Evolutionary conservation across 768 basidiomycete species (phyloP).

Genomic region (Mycena epipterygia): DNA sequence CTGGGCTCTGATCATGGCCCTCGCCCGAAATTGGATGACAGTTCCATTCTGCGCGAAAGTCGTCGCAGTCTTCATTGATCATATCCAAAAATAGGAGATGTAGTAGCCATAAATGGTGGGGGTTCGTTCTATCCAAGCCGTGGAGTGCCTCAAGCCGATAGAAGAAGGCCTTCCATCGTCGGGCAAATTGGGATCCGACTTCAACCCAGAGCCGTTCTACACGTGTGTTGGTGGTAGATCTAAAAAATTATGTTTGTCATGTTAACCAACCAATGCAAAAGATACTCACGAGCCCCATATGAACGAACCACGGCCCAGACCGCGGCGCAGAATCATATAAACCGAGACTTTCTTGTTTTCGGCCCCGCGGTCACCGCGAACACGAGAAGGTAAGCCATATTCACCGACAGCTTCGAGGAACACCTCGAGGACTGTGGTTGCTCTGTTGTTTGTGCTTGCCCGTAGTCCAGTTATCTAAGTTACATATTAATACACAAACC

Average conservation of each 20-base stretch:
- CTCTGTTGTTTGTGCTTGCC: constrained; percentile 33
- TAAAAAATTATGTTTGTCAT: not conserved
- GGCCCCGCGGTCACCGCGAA: constrained; percentile 41
- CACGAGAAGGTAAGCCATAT: constrained; percentile 34
- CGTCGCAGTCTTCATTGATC: constrained; percentile 19
- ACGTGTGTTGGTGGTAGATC: constrained; percentile 11
- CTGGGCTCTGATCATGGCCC: no score
- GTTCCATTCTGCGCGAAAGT: no score
- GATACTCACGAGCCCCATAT: constrained; percentile 22
- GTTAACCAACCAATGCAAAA: no score
- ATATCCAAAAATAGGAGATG: constrained; percentile 13
- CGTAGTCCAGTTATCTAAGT: constrained; percentile 28
- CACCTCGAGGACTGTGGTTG: constrained; percentile 19
- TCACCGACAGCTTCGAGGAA: constrained; percentile 18
- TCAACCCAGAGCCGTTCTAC: constrained; percentile 31
- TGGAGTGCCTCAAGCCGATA: constrained; percentile 22
- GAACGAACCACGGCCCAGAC: constrained; percentile 34
- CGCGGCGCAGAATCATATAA: constrained; percentile 42
- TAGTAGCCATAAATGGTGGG: no score
- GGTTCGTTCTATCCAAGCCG: constrained; percentile 2
- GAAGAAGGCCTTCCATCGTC: no score
- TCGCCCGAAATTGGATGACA: no score
- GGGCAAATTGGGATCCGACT: constrained; percentile 27
- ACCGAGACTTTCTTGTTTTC: constrained; percentile 44
- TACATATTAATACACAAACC: not conserved